phyloP scores from a whole-genome alignment of 2,329 filamentous ascomycete genomes.

The Ophiostoma montium region DNA sequence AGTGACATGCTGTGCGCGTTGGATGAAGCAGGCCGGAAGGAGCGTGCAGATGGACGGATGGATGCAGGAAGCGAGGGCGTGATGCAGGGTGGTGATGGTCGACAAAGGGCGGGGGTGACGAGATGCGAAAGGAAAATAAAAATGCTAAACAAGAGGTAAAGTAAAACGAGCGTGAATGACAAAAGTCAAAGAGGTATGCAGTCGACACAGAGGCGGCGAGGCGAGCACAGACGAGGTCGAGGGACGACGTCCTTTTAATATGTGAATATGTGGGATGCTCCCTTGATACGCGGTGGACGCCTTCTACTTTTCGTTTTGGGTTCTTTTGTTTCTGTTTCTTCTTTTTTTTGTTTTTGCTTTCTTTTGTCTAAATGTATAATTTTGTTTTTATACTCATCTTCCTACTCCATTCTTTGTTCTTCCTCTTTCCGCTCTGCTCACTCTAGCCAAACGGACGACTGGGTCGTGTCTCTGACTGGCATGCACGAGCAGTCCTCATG shows the following conservation, averaged over 20 bases:
- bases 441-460: not conserved
- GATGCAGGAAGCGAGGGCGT: not conserved
- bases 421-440: not conserved
- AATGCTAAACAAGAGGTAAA: too few relatives aligned
- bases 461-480: not conserved
- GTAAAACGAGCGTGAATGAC: too few relatives aligned
- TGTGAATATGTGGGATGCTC: not conserved
- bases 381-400: not conserved
- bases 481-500: not conserved
- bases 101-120: too few relatives aligned
- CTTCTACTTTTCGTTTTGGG: not conserved
- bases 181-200: not conserved
- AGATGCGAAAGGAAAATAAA: not conserved
- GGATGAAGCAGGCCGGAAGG: not conserved
- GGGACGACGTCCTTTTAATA: not conserved
- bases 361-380: not conserved
- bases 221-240: too few relatives aligned
- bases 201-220: not conserved
- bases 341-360: not conserved
- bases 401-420: too few relatives aligned
- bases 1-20: conserved; percentile 1
- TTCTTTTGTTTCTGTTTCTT: not conserved
- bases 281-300: not conserved
- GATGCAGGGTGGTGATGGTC: too few relatives aligned
- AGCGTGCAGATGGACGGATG: not conserved